Evolutionary conservation across 1,284 basidiomycete species (phyloP).

Genomic region (Fomitopsis palustris): DNA sequence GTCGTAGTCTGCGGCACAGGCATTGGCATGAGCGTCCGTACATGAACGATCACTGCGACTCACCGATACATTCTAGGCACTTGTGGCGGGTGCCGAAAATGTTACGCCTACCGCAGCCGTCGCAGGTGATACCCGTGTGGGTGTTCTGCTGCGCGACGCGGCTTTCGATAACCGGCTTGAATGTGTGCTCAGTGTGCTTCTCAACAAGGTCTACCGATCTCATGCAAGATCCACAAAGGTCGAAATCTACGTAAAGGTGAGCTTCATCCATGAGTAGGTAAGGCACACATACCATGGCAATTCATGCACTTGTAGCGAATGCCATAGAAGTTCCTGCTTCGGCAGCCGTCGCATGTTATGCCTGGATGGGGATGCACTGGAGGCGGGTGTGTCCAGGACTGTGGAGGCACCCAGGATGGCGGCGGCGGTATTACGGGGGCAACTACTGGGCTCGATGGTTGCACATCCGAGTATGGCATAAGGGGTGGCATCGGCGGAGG

Average conservation of each 20-base stretch:
- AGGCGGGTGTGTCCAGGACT: neutral
- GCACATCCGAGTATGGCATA: neutral
- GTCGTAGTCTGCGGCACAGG: slow-evolving; percentile 51
- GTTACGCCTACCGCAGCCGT: slow-evolving; percentile 65
- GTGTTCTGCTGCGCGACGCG: slow-evolving; percentile 8
- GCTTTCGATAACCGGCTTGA: slow-evolving; percentile 10
- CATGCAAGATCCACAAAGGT: slow-evolving; percentile 13
- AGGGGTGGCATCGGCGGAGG: slow-evolving; percentile 6
- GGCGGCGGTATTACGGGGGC: neutral
- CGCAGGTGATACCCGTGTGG: slow-evolving; percentile 47
- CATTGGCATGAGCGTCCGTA: neutral
- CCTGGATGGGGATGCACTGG: neutral
- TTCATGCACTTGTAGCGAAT: slow-evolving; percentile 71
- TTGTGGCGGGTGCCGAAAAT: slow-evolving; percentile 48
- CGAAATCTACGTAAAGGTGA: slow-evolving; percentile 14
- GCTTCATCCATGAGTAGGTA: slow-evolving; percentile 5
- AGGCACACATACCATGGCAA: slow-evolving; percentile 44
- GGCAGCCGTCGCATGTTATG: slow-evolving; percentile 43
- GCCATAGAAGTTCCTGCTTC: slow-evolving; percentile 45
- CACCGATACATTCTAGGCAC: slow-evolving; percentile 55
- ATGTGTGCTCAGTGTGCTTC: slow-evolving; percentile 9
- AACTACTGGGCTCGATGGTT: neutral
- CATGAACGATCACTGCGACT: neutral
- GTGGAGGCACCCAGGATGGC: neutral
- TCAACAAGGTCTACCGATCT: neutral